These are phyloP conservation scores for Orbilia brochopaga DNA, from an alignment of 2,329 filamentous ascomycete species.

Conservation along the genomic window DNA sequence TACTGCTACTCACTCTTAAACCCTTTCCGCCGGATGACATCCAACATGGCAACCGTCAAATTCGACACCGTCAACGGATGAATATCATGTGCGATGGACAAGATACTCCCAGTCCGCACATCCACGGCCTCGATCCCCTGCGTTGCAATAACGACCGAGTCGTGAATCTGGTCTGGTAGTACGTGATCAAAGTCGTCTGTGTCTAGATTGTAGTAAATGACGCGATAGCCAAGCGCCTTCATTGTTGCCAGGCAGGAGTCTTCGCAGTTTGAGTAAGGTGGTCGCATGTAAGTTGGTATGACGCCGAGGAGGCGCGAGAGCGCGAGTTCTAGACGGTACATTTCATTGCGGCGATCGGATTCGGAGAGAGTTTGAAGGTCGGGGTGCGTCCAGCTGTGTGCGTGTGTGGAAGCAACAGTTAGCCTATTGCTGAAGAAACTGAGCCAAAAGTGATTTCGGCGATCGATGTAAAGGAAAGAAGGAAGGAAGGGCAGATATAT, in stretches of 20 bases:
- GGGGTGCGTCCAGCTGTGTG: constrained; percentile 60
- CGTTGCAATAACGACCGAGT: constrained; percentile 65
- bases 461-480: not conserved
- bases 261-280: constrained; percentile 61
- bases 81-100: constrained; percentile 67
- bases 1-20: constrained; percentile 54
- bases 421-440: too few species aligned
- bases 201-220: constrained; percentile 68
- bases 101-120: constrained; percentile 58
- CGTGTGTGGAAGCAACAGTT: too few species aligned
- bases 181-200: constrained; percentile 68
- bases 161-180: constrained; percentile 61
- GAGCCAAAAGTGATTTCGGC: not conserved
- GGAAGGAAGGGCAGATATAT: not conserved
- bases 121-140: constrained; percentile 58
- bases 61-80: constrained; percentile 62
- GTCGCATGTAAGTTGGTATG: constrained; percentile 62
- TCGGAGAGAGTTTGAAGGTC: constrained; percentile 58
- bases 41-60: constrained; percentile 62
- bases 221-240: constrained; percentile 57
- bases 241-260: constrained; percentile 57
- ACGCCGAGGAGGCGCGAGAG: constrained; percentile 61
- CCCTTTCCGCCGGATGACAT: constrained; percentile 59
- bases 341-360: constrained; percentile 59
- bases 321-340: constrained; percentile 63